Evolutionary conservation across 2,329 filamentous ascomycete genomes (phyloP), one percentile per base, ranked within the genome.

Genomic region (Claviceps sp.): DNA sequence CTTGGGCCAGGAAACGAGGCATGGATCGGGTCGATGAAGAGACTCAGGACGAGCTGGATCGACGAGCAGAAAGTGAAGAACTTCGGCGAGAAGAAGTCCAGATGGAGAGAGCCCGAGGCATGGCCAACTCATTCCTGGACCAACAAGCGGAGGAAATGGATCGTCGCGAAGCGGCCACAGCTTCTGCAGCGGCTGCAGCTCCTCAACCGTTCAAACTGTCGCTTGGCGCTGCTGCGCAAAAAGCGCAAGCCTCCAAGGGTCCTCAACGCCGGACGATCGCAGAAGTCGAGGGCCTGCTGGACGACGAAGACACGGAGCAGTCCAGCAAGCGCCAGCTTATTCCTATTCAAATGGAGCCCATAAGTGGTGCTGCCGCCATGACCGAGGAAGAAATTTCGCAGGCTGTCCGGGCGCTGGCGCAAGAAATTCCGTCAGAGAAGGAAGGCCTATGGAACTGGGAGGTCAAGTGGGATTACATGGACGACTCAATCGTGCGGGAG

Each of bases 121-220:
- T 90, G 79, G 90, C 90, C 9, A 88, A 96, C 66, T 86, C 86
- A 42, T 97, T 96, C 80, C 76, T 96, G 54, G 86, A 88, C 57
- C 80, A 83, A 54, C 87, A 94, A 64, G 87, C 86, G 0, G 79
- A 85, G 58, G 88, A 95, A 62, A 76, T 94, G 65, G 79, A 78
- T 57, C 68, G 72, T 44, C 70, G 72, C 44, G 61, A 62, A 43
- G 55, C 69, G 57, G 61, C 66, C 51, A 58, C 61, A 6, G 69
- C 65, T n/a, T 47, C 50, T 11, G 51, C 51, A 8, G 37, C 50
- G 4, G 22, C 36, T 29, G 47, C 71, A 9, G 77, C 80, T 52
- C 87, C 86, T 3, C 83, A 87, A 62, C 83, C 84, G 23, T 94
- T 97, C 78, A 97, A 95, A 67, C 78, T 97, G 52, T 95, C 89